These are phyloP conservation scores for Schizothecium vesticola DNA, from an alignment of 495 filamentous ascomycete genomes.

Conservation along the genomic window DNA sequence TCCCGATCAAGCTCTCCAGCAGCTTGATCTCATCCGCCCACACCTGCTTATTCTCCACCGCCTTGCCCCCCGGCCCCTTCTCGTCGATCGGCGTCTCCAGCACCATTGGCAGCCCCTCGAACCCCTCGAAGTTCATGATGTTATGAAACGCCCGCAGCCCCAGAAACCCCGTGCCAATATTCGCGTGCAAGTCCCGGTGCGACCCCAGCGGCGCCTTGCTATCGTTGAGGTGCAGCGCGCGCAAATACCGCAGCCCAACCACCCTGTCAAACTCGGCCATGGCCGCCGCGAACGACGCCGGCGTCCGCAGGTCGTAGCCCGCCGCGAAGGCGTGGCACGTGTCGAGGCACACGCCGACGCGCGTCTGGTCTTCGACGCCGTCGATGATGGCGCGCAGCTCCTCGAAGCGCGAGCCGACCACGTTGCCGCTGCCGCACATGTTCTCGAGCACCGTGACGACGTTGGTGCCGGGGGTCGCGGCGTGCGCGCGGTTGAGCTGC, in stretches of 20 bases:
- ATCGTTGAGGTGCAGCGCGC: slow-evolving; percentile 88
- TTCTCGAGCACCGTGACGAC: slow-evolving; percentile 87
- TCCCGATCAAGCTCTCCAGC: slow-evolving; percentile 80
- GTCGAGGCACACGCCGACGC: slow-evolving; percentile 95
- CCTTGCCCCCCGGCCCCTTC: slow-evolving; percentile 48
- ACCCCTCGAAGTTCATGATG: slow-evolving; percentile 74
- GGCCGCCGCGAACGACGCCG: slow-evolving; percentile 65
- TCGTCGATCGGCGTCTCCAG: slow-evolving; percentile 89
- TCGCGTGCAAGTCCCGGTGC: slow-evolving; percentile 81
- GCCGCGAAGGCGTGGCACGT: slow-evolving; percentile 93
- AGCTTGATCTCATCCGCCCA: slow-evolving; percentile 88
- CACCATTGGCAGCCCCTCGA: slow-evolving; percentile 81
- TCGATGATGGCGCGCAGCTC: slow-evolving; percentile 81
- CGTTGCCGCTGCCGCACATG: slow-evolving; percentile 86
- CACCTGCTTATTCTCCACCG: slow-evolving; percentile 63
- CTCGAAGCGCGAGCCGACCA: slow-evolving; percentile 78
- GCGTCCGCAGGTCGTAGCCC: slow-evolving; percentile 81
- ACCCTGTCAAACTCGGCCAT: slow-evolving; percentile 71
- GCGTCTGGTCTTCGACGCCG: slow-evolving; percentile 68
- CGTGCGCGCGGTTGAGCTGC: slow-evolving; percentile 74
- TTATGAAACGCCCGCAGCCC: slow-evolving; percentile 87
- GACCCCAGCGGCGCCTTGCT: slow-evolving; percentile 79
- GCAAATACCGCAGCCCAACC: slow-evolving; percentile 73
- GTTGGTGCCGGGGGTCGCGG: slow-evolving; percentile 50
- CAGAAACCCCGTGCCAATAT: slow-evolving; percentile 89